Evolutionary conservation across 306 rosid genomes (phyloP).

Genomic region (Acacia crassicarpa): DNA sequence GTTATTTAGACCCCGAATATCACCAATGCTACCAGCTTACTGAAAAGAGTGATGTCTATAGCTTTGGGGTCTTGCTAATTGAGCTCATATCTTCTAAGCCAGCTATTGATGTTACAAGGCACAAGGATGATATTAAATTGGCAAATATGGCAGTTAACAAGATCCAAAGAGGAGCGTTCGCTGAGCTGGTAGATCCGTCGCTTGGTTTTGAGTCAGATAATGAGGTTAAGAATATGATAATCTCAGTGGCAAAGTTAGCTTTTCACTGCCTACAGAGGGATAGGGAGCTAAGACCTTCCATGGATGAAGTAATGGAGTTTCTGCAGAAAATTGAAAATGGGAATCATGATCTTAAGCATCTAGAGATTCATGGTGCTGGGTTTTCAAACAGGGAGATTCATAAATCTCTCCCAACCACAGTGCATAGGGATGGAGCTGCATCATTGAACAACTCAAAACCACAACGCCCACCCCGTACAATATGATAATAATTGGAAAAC

Average conservation of each 20-base stretch:
- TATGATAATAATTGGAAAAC: conserved; percentile 47
- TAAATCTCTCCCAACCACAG: conserved; percentile 34
- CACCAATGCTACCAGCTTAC: conserved; percentile 67
- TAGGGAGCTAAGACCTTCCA: conserved; percentile 69
- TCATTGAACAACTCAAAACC: conserved; percentile 27
- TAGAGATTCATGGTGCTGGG: neutral
- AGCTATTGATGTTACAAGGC: conserved; percentile 62
- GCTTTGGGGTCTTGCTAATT: conserved; percentile 71
- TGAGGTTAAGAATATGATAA: conserved; percentile 46
- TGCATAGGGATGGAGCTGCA: conserved; percentile 26
- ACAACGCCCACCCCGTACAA: conserved; percentile 41
- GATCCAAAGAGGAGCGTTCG: conserved; percentile 41
- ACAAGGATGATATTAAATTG: conserved; percentile 62
- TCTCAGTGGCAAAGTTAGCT: conserved; percentile 63
- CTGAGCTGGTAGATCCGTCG: conserved; percentile 55
- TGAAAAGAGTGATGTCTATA: conserved; percentile 72
- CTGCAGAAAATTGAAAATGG: conserved; percentile 46
- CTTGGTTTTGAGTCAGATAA: conserved; percentile 57
- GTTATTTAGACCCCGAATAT: conserved; percentile 77
- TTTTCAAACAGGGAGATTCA: neutral
- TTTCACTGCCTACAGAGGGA: conserved; percentile 67
- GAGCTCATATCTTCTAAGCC: conserved; percentile 73
- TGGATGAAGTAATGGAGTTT: conserved; percentile 53
- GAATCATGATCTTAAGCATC: conserved; percentile 28
- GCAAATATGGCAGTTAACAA: conserved; percentile 48